These are phyloP conservation scores for Leishmania aethiopica DNA, from an alignment of 208 protist genomes.

Conservation along the genomic window DNA sequence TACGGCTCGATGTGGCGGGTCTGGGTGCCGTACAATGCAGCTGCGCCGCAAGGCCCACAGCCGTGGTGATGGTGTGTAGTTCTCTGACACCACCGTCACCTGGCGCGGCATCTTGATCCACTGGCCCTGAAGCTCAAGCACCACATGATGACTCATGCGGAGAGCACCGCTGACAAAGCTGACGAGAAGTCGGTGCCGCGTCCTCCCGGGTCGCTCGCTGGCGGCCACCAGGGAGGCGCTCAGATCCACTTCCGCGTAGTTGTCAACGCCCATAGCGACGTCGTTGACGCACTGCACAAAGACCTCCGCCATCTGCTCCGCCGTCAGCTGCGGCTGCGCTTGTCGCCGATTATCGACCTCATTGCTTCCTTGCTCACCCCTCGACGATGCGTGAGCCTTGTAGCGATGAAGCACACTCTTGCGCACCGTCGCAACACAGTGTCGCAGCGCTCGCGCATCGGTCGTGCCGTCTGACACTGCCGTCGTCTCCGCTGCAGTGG, in stretches of 20 bases:
- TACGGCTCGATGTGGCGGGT: constrained; percentile 1
- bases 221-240: constrained; percentile 45
- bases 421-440: constrained; percentile 21
- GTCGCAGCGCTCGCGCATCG: constrained; percentile 12
- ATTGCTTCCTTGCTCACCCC: background rate
- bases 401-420: constrained; percentile 31
- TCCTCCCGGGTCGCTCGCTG: constrained; percentile 31
- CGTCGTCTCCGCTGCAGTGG: background rate
- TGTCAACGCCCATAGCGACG: constrained; percentile 55
- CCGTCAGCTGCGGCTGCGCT: background rate
- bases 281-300: constrained; percentile 27
- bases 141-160: constrained; percentile 38
- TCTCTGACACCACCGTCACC: constrained; percentile 15
- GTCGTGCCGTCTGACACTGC: background rate
- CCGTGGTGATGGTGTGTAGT: constrained; percentile 54
- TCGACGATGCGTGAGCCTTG: constrained; percentile 3
- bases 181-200: constrained; percentile 40
- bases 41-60: constrained; percentile 70
- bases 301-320: constrained; percentile 13
- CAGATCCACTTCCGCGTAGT: constrained; percentile 75
- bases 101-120: constrained; percentile 58
- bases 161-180: constrained; percentile 46
- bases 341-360: background rate
- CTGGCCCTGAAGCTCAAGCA: constrained; percentile 57
- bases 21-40: constrained; percentile 35